A percentile compares a stretch with the other conserved stretches of the same genome.
Evolutionary conservation across 306 rosid genomes (phyloP).

Genomic region (Boehmeria nivea): DNA sequence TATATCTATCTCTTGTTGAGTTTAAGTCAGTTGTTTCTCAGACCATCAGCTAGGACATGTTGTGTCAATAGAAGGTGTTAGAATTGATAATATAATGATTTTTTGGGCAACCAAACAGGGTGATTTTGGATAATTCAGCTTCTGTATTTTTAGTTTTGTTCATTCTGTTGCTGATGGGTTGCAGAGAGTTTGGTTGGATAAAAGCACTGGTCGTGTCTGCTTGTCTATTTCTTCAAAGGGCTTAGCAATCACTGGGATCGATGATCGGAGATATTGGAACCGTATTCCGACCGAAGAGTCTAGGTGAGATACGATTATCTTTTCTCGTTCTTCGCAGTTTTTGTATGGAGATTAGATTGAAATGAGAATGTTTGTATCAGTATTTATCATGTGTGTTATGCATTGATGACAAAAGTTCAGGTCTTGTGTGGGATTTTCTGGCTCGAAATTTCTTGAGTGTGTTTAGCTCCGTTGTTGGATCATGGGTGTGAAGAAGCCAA

Average conservation of each 20-base stretch:
- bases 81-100: not conserved
- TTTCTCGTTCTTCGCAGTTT: not conserved
- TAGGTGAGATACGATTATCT: slow-evolving; percentile 49
- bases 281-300: slow-evolving; percentile 53
- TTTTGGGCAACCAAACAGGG: slow-evolving; percentile 6
- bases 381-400: slow-evolving; percentile 16
- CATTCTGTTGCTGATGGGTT: slow-evolving; percentile 12
- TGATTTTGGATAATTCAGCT: not conserved
- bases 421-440: too few relatives aligned
- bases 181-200: slow-evolving; percentile 91
- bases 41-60: too few relatives aligned
- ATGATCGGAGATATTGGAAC: slow-evolving; percentile 38
- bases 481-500: too few relatives aligned
- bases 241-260: slow-evolving; percentile 75
- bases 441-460: too few relatives aligned
- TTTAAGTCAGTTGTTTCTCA: too few relatives aligned
- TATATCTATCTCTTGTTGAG: too few relatives aligned
- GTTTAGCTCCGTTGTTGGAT: too few relatives aligned
- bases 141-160: not conserved
- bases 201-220: slow-evolving; percentile 62
- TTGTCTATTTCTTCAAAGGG: slow-evolving; percentile 68
- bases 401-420: slow-evolving; percentile 24
- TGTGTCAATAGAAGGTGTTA: not conserved
- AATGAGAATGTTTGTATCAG: slow-evolving; percentile 16
- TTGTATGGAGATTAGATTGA: slow-evolving; percentile 6